Evolutionary conservation across 805 yeast species (phyloP).

Genomic region (Ogataea parapolymorpha): DNA sequence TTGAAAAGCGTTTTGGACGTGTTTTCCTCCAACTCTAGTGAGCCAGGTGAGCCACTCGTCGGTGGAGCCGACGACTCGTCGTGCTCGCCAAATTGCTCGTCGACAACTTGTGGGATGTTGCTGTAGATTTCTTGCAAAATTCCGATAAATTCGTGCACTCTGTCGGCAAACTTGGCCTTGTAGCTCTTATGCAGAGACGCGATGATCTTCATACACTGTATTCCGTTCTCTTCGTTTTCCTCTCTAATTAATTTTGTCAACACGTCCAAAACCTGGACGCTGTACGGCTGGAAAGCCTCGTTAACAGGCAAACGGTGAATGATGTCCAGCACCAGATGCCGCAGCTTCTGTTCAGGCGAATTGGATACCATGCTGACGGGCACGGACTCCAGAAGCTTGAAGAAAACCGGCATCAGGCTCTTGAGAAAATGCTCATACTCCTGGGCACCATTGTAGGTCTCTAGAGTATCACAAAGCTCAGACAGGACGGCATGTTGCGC

Average conservation of each 20-base stretch:
- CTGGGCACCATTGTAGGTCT: conserved; percentile 72
- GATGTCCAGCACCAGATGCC: conserved; percentile 74
- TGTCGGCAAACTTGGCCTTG: conserved; percentile 60
- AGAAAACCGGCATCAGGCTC: conserved; percentile 65
- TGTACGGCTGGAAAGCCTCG: conserved; percentile 73
- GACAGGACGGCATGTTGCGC: conserved; percentile 66
- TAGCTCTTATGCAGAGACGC: conserved; percentile 84
- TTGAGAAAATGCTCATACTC: conserved; percentile 78
- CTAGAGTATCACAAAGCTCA: conserved; percentile 84
- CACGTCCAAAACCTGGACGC: conserved; percentile 54
- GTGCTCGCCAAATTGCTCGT: conserved; percentile 54
- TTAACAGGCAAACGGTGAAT: conserved; percentile 79
- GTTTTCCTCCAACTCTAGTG: conserved; percentile 39
- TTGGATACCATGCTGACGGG: conserved; percentile 68
- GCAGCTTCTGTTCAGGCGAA: conserved; percentile 72
- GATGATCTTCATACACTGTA: conserved; percentile 80
- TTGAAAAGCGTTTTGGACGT: conserved; percentile 51
- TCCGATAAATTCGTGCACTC: conserved; percentile 75
- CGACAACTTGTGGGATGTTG: conserved; percentile 73
- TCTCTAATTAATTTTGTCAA: conserved; percentile 57
- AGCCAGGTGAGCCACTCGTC: conserved; percentile 33
- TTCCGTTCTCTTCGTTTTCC: conserved; percentile 96
- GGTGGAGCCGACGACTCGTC: conserved; percentile 5
- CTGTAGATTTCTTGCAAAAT: conserved; percentile 73
- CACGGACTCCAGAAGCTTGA: conserved; percentile 57